Evolutionary conservation across 2,329 filamentous ascomycete species (phyloP).

Genomic region (Leptosphaerulina australis): DNA sequence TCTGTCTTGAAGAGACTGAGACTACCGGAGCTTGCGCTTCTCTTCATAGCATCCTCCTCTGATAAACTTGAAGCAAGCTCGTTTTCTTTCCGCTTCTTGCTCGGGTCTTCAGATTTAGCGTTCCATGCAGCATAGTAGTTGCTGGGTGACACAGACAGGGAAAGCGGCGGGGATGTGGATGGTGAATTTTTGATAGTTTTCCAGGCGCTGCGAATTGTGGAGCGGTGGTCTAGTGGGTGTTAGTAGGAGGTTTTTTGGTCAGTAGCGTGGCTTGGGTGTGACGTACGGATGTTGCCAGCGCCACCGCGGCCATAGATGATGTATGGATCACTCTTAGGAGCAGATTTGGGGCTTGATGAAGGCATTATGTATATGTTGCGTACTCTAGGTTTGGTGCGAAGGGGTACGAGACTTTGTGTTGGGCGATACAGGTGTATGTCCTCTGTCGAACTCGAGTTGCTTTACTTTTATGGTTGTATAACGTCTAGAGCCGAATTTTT

Average conservation of each 20-base stretch:
- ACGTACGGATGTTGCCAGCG: conserved; percentile 17
- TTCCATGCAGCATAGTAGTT: conserved; percentile 19
- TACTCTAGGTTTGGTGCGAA: background rate
- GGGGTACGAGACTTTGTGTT: background rate
- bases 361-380: conserved; percentile 5
- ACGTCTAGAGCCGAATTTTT: too few relatives aligned
- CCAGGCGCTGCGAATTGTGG: conserved; percentile 17
- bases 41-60: background rate
- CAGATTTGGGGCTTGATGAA: conserved; percentile 8
- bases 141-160: conserved; percentile 5
- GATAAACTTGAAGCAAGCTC: background rate
- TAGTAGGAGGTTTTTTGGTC: background rate
- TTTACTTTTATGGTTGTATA: too few relatives aligned
- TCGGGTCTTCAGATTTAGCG: conserved; percentile 14
- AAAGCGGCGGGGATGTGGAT: conserved; percentile 9
- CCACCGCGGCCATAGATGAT: conserved; percentile 20
- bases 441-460: background rate
- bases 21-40: conserved; percentile 1
- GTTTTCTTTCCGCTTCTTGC: background rate
- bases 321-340: conserved; percentile 16
- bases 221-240: conserved; percentile 11
- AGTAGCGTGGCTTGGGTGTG: background rate
- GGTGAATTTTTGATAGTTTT: conserved; percentile 15
- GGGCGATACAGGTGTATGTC: background rate
- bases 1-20: background rate